Conservation (phyloP, 2,329 filamentous ascomycete species). For the Lasiodiplodia gonubiensis region DNA sequence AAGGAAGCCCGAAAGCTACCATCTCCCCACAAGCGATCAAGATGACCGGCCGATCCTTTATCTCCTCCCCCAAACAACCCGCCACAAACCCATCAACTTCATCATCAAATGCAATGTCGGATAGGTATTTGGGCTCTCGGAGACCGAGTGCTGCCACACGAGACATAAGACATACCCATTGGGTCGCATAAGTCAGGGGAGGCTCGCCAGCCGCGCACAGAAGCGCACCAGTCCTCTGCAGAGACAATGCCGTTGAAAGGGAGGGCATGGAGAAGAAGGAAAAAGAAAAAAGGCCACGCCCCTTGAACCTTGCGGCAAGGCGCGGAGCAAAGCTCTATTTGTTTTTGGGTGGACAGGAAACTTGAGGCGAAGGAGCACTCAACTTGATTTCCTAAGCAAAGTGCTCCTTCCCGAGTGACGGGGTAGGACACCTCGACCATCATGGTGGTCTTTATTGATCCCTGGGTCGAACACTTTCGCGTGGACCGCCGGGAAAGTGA, state of each 20-base stretch:
- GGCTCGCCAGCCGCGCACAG: not conserved
- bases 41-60: not conserved
- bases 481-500: conserved; percentile 9
- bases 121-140: not conserved
- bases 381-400: not conserved
- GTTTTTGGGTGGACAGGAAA: not conserved
- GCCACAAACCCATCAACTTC: not conserved
- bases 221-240: not conserved
- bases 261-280: not conserved
- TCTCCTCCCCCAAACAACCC: not conserved
- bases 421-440: not conserved
- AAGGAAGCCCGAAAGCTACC: not conserved
- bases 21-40: not conserved
- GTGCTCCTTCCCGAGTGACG: not conserved
- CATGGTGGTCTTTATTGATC: not conserved
- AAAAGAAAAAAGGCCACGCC: not conserved
- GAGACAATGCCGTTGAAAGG: not conserved
- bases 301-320: not conserved
- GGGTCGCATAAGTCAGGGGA: not conserved
- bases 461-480: conserved; percentile 13
- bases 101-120: not conserved
- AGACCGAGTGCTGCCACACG: not conserved
- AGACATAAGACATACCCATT: not conserved
- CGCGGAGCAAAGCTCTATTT: conserved; percentile 21
- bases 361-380: too few species aligned